A percentile compares a stretch with the other conserved stretches of the same genome.
phyloP scores from a whole-genome alignment of 169 alveolate species.

The Plasmodium chabaudi region DNA sequence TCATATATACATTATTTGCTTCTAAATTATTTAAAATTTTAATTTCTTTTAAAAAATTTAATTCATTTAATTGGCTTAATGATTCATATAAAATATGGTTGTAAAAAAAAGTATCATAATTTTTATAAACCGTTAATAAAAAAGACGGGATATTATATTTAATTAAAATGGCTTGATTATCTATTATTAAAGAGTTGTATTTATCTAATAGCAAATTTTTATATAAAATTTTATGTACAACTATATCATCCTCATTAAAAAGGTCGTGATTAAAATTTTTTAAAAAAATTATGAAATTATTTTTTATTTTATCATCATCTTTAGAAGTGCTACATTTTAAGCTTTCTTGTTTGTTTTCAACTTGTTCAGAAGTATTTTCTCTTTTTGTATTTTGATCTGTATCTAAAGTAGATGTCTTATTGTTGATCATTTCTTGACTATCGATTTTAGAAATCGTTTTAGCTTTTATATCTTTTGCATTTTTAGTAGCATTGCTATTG shows the following conservation, averaged over 20 bases:
- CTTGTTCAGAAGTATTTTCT: neutral
- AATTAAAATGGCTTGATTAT: constrained; percentile 41
- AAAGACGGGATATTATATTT: constrained; percentile 60
- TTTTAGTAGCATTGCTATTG: neutral
- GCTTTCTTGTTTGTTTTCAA: neutral
- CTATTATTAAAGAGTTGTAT: constrained; percentile 48
- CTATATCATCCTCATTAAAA: neutral
- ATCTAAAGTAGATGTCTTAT: neutral
- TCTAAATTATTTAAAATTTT: constrained; percentile 31
- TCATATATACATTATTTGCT: constrained; percentile 40
- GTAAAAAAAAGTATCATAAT: constrained; percentile 52
- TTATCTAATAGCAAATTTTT: constrained; percentile 38
- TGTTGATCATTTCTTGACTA: neutral
- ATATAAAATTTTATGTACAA: constrained; percentile 7
- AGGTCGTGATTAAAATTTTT: constrained; percentile 28
- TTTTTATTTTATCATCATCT: neutral
- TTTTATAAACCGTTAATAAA: constrained; percentile 32
- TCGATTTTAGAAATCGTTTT: neutral
- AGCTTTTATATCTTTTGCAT: neutral
- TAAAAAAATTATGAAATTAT: constrained; percentile 19
- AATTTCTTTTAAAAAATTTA: constrained; percentile 19
- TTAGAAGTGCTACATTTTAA: neutral
- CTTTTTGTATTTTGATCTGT: neutral
- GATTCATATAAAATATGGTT: constrained; percentile 44
- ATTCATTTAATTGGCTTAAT: constrained; percentile 7